A percentile compares a stretch with the other conserved stretches of the same genome.
phyloP scores from a whole-genome alignment of 345 rosid genomes.

The Bruguiera parviflora region DNA sequence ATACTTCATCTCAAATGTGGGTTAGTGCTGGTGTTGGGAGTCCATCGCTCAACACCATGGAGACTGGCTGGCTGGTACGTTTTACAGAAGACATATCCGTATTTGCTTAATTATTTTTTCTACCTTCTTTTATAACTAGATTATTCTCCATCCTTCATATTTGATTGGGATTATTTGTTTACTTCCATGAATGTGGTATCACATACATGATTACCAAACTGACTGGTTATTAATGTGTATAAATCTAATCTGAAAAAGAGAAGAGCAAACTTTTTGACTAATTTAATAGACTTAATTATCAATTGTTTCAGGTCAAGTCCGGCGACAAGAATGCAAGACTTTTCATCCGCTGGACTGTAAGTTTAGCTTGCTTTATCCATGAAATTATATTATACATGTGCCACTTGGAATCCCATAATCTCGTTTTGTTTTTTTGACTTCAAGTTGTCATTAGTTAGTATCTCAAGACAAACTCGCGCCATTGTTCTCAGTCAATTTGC shows the following conservation, averaged over 20 bases:
- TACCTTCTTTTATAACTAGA: not conserved
- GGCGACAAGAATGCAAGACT: not conserved
- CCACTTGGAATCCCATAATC: not conserved
- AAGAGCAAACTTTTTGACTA: no score
- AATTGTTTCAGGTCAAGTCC: not conserved
- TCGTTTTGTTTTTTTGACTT: not conserved
- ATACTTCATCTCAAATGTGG: not conserved
- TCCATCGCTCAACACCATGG: not conserved
- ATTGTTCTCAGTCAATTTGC: not conserved
- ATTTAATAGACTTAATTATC: no score
- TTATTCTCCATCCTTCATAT: not conserved
- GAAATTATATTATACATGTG: not conserved
- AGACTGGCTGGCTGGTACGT: not conserved
- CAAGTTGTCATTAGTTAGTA: not conserved
- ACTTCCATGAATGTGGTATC: no score
- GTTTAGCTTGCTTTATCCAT: not conserved
- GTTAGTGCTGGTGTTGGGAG: not conserved
- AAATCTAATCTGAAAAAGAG: no score
- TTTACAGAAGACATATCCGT: not conserved
- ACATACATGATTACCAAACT: not conserved
- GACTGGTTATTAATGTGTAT: not conserved
- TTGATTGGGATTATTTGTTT: not conserved
- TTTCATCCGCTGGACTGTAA: slow-evolving; percentile 1
- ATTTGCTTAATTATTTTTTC: not conserved
- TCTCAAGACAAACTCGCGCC: no score